Percentiles rank a stretch among this genome's conserved stretches.
These are phyloP conservation scores for Pleodorina starrii DNA, from an alignment of 139 green algal species.

Conservation along the genomic window DNA sequence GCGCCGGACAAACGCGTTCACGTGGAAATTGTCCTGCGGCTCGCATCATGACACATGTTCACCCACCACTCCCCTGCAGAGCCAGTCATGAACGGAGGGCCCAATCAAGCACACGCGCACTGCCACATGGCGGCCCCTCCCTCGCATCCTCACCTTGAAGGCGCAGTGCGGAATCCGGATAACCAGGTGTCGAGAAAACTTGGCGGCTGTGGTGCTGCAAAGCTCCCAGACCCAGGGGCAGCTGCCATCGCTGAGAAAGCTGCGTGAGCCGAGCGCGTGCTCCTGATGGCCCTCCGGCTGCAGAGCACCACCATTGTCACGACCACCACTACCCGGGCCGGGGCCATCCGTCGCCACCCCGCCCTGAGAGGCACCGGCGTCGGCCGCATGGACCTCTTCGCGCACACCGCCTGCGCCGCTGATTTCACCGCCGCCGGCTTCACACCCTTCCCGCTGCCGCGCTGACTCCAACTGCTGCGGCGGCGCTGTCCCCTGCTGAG, in stretches of 20 bases:
- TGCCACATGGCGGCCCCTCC: too few relatives aligned
- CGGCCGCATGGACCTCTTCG: not conserved
- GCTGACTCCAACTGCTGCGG: not conserved
- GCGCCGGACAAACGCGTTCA: conserved; percentile 34
- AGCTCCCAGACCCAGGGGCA: conserved; percentile 71
- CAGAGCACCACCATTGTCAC: too few relatives aligned
- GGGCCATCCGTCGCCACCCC: not conserved
- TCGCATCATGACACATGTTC: too few relatives aligned
- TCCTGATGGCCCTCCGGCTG: not conserved
- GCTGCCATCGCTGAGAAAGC: not conserved
- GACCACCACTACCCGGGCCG: too few relatives aligned
- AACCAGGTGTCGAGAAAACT: conserved; percentile 86
- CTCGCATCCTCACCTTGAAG: conserved; percentile 55
- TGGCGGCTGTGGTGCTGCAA: conserved; percentile 74
- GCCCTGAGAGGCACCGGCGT: not conserved
- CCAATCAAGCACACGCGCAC: too few relatives aligned
- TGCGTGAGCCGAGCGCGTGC: not conserved
- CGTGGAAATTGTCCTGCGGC: conserved; percentile 44
- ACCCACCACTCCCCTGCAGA: too few relatives aligned
- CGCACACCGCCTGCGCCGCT: not conserved
- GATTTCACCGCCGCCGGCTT: not conserved
- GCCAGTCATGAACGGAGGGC: too few relatives aligned
- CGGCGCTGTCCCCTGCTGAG: not conserved
- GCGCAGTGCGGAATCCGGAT: conserved; percentile 71
- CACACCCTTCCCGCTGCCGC: too few relatives aligned